Percentiles rank a stretch among this genome's conserved stretches.
These are phyloP conservation scores for Anisogramma anomala DNA, from an alignment of 2,329 filamentous ascomycete species.

Conservation along the genomic window DNA sequence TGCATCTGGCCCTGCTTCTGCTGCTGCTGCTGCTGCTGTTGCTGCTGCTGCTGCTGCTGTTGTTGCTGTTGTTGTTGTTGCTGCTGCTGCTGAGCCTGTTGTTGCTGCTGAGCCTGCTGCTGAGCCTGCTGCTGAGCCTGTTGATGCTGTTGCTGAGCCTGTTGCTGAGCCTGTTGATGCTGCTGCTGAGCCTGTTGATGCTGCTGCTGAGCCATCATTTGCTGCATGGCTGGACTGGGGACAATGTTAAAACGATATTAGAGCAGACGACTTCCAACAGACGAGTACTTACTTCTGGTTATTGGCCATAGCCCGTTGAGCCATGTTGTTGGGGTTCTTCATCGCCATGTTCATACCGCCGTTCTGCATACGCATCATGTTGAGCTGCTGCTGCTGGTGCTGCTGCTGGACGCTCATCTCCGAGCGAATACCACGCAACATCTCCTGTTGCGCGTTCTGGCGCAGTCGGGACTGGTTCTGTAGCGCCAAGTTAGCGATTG, in stretches of 20 bases:
- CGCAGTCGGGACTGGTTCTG: constrained; percentile 59
- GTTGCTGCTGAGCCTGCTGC: constrained; percentile 54
- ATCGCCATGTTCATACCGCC: constrained; percentile 46
- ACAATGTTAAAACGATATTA: constrained; percentile 1
- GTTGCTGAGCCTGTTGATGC: constrained; percentile 60
- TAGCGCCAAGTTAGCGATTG: constrained; percentile 14
- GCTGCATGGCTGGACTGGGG: constrained; percentile 53
- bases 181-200: constrained; percentile 59
- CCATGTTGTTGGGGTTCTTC: constrained; percentile 52
- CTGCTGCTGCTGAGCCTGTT: too few relatives aligned
- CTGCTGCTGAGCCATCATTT: constrained; percentile 44
- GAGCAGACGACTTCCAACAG: background rate
- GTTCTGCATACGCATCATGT: constrained; percentile 60
- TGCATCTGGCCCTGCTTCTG: constrained; percentile 66
- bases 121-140: too few relatives aligned
- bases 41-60: constrained; percentile 71
- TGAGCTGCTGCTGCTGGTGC: constrained; percentile 38
- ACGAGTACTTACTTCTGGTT: constrained; percentile 52
- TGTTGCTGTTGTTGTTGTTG: constrained; percentile 46
- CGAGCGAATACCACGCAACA: constrained; percentile 61
- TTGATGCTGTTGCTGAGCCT: constrained; percentile 56
- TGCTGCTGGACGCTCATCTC: constrained; percentile 45
- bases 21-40: constrained; percentile 57
- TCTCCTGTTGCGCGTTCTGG: constrained; percentile 65
- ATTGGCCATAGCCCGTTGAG: constrained; percentile 68